phyloP scores from a whole-genome alignment of 2,329 filamentous ascomycete species.

The Mycogone perniciosa region DNA sequence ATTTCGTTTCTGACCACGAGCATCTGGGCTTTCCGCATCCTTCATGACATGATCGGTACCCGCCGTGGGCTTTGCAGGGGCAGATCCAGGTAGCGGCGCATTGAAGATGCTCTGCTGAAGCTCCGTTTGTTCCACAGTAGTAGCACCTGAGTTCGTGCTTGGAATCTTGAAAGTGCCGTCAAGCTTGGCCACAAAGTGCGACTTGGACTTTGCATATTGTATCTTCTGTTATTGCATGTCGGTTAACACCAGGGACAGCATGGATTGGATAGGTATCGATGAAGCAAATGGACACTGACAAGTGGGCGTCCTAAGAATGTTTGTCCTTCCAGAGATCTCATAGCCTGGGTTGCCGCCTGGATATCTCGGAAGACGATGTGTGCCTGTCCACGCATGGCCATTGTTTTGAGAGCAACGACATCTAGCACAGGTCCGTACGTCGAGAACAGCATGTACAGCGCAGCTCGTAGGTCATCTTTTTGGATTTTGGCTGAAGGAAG shows the following conservation, averaged over 20 bases:
- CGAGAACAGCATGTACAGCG: slow-evolving; percentile 88
- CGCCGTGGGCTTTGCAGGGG: slow-evolving; percentile 44
- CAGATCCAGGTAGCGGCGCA: slow-evolving; percentile 50
- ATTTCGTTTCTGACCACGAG: slow-evolving; percentile 60
- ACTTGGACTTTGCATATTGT: slow-evolving; percentile 83
- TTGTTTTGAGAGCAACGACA: slow-evolving; percentile 80
- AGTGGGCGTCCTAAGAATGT: slow-evolving; percentile 79
- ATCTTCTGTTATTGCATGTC: slow-evolving; percentile 58
- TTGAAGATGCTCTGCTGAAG: slow-evolving; percentile 77
- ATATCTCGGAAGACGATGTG: slow-evolving; percentile 87
- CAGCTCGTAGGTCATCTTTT: slow-evolving; percentile 79
- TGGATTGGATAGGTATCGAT: neutral
- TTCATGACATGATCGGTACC: slow-evolving; percentile 42
- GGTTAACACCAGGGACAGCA: neutral
- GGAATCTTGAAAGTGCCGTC: slow-evolving; percentile 82
- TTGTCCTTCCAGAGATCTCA: slow-evolving; percentile 81
- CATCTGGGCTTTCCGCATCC: slow-evolving; percentile 49
- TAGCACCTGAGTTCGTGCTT: slow-evolving; percentile 42
- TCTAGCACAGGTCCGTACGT: slow-evolving; percentile 91
- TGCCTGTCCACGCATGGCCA: slow-evolving; percentile 92
- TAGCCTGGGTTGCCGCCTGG: slow-evolving; percentile 86
- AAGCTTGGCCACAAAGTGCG: slow-evolving; percentile 80
- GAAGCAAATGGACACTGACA: slow-evolving; percentile 46
- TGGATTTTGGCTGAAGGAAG: slow-evolving; percentile 80
- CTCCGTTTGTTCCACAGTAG: slow-evolving; percentile 60